Evolutionary conservation across 2,329 filamentous ascomycete genomes (phyloP).

Genomic region (Seiridium cupressi): DNA sequence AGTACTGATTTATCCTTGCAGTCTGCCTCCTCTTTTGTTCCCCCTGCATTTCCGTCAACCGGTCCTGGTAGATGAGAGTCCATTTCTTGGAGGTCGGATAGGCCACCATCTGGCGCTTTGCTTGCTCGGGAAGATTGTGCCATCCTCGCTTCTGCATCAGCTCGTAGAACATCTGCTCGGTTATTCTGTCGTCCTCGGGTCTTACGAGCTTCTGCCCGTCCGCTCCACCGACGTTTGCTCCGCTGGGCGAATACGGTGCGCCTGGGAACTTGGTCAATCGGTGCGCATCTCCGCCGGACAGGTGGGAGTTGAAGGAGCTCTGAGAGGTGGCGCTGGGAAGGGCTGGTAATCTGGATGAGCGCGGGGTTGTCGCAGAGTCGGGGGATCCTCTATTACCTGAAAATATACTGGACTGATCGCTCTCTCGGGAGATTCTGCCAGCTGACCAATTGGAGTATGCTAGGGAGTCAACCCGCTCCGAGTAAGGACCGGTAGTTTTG

Average conservation of each 20-base stretch:
- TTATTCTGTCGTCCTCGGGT: conserved; percentile 76
- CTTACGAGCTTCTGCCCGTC: conserved; percentile 64
- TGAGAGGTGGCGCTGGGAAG: conserved; percentile 56
- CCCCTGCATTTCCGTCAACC: conserved; percentile 87
- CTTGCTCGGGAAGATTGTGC: conserved; percentile 95
- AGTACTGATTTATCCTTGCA: conserved; percentile 66
- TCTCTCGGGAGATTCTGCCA: conserved; percentile 28
- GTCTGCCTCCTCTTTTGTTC: conserved; percentile 86
- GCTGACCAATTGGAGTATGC: conserved; percentile 13
- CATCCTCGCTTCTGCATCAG: conserved; percentile 97
- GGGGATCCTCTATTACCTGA: conserved; percentile 52
- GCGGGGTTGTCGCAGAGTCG: conserved; percentile 35
- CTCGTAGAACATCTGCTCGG: conserved; percentile 88
- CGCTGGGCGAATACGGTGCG: conserved; percentile 17
- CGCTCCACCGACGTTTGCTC: conserved; percentile 24
- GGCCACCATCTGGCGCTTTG: conserved; percentile 90
- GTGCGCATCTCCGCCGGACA: conserved; percentile 53
- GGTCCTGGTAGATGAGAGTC: conserved; percentile 94
- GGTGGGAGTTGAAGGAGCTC: conserved; percentile 48
- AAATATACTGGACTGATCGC: conserved; percentile 54
- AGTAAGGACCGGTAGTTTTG: conserved; percentile 46
- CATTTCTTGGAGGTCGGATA: conserved; percentile 96
- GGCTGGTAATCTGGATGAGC: conserved; percentile 48
- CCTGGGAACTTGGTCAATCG: conserved; percentile 54
- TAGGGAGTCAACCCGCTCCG: conserved; percentile 61